A percentile compares a stretch with the other conserved stretches of the same genome.
Conservation (phyloP, 202 grass and related monocot genomes). For the Schoenoplectus tabernaemontani region DNA sequence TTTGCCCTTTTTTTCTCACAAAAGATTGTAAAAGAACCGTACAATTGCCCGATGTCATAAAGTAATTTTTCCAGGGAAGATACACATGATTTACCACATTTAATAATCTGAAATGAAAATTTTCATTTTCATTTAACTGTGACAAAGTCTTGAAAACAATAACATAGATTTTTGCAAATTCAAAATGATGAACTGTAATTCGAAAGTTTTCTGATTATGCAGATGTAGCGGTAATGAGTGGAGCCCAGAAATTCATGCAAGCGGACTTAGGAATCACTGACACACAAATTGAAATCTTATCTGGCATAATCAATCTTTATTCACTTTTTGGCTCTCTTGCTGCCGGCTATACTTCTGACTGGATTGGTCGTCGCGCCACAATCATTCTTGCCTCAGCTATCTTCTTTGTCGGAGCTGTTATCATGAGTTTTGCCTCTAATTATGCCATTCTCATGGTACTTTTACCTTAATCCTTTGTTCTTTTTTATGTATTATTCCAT, state of each 20-base stretch:
- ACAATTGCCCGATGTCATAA: neutral
- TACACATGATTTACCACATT: neutral
- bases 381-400: slow-evolving; percentile 60
- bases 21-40: neutral
- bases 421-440: slow-evolving; percentile 54
- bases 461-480: neutral
- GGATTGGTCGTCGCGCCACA: slow-evolving; percentile 58
- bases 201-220: neutral
- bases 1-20: neutral
- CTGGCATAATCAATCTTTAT: slow-evolving; percentile 47
- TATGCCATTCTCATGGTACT: slow-evolving; percentile 44
- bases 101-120: neutral
- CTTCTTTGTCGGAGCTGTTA: slow-evolving; percentile 73
- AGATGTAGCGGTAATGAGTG: slow-evolving; percentile 87
- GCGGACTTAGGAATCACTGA: slow-evolving; percentile 55
- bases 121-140: neutral
- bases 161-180: neutral
- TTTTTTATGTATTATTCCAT: neutral
- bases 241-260: slow-evolving; percentile 60
- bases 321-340: slow-evolving; percentile 68
- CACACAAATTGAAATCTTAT: slow-evolving; percentile 74
- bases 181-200: neutral
- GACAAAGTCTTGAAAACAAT: neutral
- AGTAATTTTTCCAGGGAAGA: neutral
- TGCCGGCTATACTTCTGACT: slow-evolving; percentile 63